Conservation (phyloP, 1,284 basidiomycete genomes). For the Hypsizygus ulmarius region DNA sequence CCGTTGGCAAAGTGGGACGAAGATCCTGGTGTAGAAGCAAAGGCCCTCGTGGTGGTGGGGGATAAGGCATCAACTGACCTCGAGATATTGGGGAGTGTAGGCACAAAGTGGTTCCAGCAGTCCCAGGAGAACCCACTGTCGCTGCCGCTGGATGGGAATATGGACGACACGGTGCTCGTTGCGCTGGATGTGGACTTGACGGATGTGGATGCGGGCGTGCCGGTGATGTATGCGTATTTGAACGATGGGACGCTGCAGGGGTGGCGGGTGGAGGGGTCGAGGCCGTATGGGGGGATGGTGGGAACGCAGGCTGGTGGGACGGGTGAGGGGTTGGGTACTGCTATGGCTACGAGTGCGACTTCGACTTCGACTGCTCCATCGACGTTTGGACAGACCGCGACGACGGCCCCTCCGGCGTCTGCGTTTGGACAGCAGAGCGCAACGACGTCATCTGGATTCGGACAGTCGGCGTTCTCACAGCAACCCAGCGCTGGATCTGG, state of each 20-base stretch:
- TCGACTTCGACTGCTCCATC: no score
- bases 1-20: conserved; percentile 64
- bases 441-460: conserved; percentile 14
- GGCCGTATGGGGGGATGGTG: conserved; percentile 58
- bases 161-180: conserved; percentile 71
- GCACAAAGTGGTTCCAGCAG: conserved; percentile 64
- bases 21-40: conserved; percentile 37
- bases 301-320: conserved; percentile 14
- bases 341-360: no score
- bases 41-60: conserved; percentile 60
- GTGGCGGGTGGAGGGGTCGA: conserved; percentile 70
- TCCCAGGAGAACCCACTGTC: conserved; percentile 75
- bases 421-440: background rate
- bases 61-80: conserved; percentile 77
- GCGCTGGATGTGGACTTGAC: conserved; percentile 73
- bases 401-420: no score
- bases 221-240: conserved; percentile 74
- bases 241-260: conserved; percentile 79
- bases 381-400: no score
- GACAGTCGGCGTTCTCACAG: no score
- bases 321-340: background rate
- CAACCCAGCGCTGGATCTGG: no score
- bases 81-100: conserved; percentile 59
- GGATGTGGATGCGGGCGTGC: conserved; percentile 38
- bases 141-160: conserved; percentile 68